Percentiles rank a stretch among this genome's conserved stretches.
Conservation (phyloP, 768 basidiomycete species). For the Boletellus ananiceps region DNA sequence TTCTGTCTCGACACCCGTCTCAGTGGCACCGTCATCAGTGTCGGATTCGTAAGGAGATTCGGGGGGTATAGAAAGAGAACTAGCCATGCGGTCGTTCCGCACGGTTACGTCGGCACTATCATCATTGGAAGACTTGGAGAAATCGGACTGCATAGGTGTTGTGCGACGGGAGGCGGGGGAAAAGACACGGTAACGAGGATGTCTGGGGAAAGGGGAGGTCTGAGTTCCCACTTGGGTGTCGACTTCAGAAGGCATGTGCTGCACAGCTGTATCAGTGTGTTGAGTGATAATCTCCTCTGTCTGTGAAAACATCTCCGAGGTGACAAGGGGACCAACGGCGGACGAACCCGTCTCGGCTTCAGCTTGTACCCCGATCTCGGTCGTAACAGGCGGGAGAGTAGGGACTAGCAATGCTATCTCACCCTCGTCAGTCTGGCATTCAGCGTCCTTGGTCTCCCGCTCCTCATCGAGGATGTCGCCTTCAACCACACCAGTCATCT, state of each 20-base stretch:
- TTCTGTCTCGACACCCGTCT: conserved; percentile 65
- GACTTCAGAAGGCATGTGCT: conserved; percentile 36
- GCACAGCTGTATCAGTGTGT: conserved; percentile 44
- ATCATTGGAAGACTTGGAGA: conserved; percentile 36
- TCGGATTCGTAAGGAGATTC: conserved; percentile 39
- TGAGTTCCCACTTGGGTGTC: conserved; percentile 35
- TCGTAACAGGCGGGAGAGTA: conserved; percentile 27
- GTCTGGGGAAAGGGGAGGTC: conserved; percentile 31
- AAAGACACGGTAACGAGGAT: conserved; percentile 18
- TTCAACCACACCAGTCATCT: conserved; percentile 40
- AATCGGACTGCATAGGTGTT: conserved; percentile 47
- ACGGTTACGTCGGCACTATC: conserved; percentile 33
- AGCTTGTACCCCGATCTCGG: conserved; percentile 41
- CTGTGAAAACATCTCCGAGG: conserved; percentile 41
- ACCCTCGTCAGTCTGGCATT: conserved; percentile 60
- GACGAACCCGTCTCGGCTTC: conserved; percentile 23
- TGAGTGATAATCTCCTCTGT: conserved; percentile 40
- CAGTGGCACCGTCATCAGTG: conserved; percentile 42
- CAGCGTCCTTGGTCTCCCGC: conserved; percentile 56
- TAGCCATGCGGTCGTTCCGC: conserved; percentile 24
- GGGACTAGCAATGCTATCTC: conserved; percentile 28
- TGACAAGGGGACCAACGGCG: conserved; percentile 17
- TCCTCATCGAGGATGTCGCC: conserved; percentile 37
- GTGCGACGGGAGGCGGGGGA: conserved; percentile 33
- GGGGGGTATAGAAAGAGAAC: conserved; percentile 17